phyloP scores from a whole-genome alignment of 768 basidiomycete genomes.

The Mycena maculata region DNA sequence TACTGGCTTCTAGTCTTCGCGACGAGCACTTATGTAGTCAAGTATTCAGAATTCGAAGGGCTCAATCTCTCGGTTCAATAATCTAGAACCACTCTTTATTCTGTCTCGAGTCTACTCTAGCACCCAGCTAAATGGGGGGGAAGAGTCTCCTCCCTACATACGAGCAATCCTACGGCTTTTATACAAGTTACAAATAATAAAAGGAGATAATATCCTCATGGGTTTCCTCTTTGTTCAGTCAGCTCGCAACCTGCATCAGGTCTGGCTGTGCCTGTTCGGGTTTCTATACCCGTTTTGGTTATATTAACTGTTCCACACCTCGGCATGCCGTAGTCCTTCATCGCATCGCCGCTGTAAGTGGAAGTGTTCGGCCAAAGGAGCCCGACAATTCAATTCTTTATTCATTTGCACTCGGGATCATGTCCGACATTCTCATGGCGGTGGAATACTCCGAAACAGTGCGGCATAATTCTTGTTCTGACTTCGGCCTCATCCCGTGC shows the following conservation, averaged over 20 bases:
- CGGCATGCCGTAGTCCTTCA: not conserved
- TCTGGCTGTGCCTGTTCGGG: not conserved
- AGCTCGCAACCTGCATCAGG: not conserved
- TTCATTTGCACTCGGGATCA: too few species aligned
- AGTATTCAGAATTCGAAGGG: not conserved
- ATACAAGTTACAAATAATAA: slow-evolving; percentile 3
- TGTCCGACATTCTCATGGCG: not conserved
- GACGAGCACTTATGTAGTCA: not conserved
- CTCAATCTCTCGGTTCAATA: not conserved
- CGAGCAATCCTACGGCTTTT: not conserved
- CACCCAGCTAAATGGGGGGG: not conserved
- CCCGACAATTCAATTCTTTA: not conserved
- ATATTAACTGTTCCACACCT: not conserved
- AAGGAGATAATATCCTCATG: slow-evolving; percentile 3
- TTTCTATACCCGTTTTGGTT: slow-evolving; percentile 1
- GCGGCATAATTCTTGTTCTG: not conserved
- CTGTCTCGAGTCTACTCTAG: not conserved
- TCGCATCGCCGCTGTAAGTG: not conserved
- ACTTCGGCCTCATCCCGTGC: not conserved
- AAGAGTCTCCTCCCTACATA: slow-evolving; percentile 2
- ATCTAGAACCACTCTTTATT: not conserved
- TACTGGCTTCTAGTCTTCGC: too few species aligned
- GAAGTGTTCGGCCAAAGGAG: not conserved
- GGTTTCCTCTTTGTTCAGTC: not conserved
- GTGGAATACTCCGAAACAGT: not conserved